Evolutionary conservation across 2,329 filamentous ascomycete species (phyloP), one percentile per base, ranked within the genome.

Genomic region (Chaetomium sp.): DNA sequence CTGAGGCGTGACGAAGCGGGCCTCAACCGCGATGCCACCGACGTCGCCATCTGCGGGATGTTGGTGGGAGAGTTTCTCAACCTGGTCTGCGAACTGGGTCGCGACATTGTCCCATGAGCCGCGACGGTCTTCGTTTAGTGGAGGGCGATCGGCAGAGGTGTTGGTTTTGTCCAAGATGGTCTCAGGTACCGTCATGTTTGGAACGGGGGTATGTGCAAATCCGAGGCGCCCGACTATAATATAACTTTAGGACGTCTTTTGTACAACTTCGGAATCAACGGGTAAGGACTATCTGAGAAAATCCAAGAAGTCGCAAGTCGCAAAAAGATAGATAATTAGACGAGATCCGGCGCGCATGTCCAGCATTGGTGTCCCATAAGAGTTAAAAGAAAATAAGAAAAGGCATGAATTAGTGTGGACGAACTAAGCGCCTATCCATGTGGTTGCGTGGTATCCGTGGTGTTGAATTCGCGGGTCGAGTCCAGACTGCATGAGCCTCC

Each of bases 1-100:
- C 49, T 86, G 81, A 0, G 85, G 79, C 0, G 88, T 91, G 36
- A 86, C 72, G 58, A 79, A 83, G n/a, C 71, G 78, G 35, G 86
- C 86, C 65, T 85, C 76, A 49, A 85, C 72, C 1, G 85, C 85
- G 11, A 82, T 76, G 4, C 75, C 74, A 50, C 71, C 56, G 49
- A 65, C 58, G 12, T 67, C 56, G 63, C 68, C 60, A 10, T 66
- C 54, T 1, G 33, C 32, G 2, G 66, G 65, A 3, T 68, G 67
- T 38, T 73, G 68, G 44, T 74, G 71, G 0, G 79, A 79, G 8
- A 83, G 71, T 62, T 79, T 82, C 65, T 79, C 75, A 6, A 85
- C 79, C 66, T 89, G 86, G 6, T 79, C 74, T 1, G 79, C 73
- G 63, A 84, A 88, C 44, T 82, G 76, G 50, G 79, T 72, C 32